Evolutionary conservation across 768 basidiomycete species (phyloP).

Genomic region (Filobasidium wieringae): DNA sequence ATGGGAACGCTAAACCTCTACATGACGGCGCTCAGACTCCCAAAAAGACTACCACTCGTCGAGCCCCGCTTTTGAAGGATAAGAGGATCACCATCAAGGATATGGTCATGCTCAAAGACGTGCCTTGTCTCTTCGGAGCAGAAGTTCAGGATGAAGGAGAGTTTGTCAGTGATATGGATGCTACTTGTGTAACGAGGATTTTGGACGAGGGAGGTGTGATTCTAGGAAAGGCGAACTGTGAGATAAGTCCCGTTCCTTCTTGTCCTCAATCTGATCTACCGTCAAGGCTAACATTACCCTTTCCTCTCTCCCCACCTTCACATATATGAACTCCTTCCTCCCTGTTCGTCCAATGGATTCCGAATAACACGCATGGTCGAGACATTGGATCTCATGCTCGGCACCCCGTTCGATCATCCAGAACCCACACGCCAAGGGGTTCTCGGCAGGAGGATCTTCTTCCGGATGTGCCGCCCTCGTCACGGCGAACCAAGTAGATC

Average conservation of each 20-base stretch:
- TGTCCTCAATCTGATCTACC: not conserved
- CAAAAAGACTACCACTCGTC: not conserved
- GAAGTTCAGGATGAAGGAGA: conserved; percentile 33
- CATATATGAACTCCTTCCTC: not conserved
- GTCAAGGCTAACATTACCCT: not conserved
- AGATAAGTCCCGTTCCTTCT: conserved; percentile 17
- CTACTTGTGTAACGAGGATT: conserved; percentile 44
- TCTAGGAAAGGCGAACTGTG: conserved; percentile 42
- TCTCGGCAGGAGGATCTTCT: conserved; percentile 43
- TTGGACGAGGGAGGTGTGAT: conserved; percentile 43
- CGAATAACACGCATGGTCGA: conserved; percentile 33
- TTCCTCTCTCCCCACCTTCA: not conserved
- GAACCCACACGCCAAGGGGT: conserved; percentile 43
- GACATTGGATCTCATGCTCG: conserved; percentile 39
- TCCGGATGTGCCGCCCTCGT: conserved; percentile 45
- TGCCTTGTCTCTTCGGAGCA: conserved; percentile 44
- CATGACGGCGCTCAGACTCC: not conserved
- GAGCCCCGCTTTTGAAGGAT: conserved; percentile 33
- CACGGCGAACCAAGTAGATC: conserved; percentile 40
- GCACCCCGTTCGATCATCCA: conserved; percentile 42
- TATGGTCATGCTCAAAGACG: conserved; percentile 41
- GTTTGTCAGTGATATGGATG: conserved; percentile 40
- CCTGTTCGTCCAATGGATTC: not conserved
- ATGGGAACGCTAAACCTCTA: conserved; percentile 1
- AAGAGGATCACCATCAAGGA: conserved; percentile 44